Conservation (phyloP, 805 yeast species). For the Scheffersomyces lignosus region DNA sequence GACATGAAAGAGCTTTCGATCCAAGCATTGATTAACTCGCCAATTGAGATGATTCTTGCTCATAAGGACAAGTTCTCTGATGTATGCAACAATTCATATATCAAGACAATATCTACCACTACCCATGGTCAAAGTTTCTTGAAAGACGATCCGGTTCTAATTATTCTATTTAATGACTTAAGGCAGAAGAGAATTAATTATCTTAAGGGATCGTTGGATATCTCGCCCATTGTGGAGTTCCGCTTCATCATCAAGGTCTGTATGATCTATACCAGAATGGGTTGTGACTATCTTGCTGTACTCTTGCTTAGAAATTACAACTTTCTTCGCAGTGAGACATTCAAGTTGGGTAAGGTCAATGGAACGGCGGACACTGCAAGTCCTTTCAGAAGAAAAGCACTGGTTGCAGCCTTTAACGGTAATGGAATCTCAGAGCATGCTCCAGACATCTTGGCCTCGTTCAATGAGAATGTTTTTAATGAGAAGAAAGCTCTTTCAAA, state of each 20-base stretch:
- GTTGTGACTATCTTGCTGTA: conserved; percentile 78
- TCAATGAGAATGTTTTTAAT: background rate
- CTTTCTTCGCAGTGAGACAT: conserved; percentile 35
- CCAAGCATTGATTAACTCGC: conserved; percentile 63
- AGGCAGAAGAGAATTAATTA: conserved; percentile 53
- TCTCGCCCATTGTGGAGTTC: conserved; percentile 52
- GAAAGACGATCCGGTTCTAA: conserved; percentile 80
- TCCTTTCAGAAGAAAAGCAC: background rate
- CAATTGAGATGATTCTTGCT: conserved; percentile 31
- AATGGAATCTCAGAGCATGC: too few relatives aligned
- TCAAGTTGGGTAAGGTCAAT: background rate
- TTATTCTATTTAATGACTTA: conserved; percentile 62
- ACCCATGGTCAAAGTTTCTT: conserved; percentile 38
- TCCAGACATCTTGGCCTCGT: background rate
- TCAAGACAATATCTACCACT: conserved; percentile 1
- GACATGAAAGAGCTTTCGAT: conserved; percentile 46
- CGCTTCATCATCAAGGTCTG: conserved; percentile 62
- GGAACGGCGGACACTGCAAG: background rate
- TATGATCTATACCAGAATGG: conserved; percentile 78
- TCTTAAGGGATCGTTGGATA: conserved; percentile 48
- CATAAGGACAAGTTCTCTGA: conserved; percentile 23
- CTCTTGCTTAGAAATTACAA: conserved; percentile 67
- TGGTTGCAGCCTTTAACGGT: background rate
- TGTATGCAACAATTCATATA: conserved; percentile 13
- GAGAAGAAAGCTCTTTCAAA: background rate